Evolutionary conservation across 2,329 filamentous ascomycete genomes (phyloP).

Genomic region (Periconia digitata): DNA sequence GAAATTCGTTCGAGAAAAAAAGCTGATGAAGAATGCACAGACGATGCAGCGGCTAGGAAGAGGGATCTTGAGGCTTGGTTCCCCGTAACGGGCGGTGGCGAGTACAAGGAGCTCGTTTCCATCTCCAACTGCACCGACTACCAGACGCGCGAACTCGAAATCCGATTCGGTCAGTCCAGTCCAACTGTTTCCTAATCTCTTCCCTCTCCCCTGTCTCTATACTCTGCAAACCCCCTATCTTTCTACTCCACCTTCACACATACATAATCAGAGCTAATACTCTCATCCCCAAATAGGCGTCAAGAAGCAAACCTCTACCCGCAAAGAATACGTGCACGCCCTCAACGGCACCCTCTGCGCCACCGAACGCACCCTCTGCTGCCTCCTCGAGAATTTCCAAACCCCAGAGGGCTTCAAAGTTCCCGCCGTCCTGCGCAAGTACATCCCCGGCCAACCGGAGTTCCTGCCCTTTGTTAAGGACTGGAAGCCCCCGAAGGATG

Average conservation of each 20-base stretch:
- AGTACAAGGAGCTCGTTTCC: constrained; percentile 97
- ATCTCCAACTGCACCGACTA: constrained; percentile 99
- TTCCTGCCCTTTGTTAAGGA: constrained; percentile 90
- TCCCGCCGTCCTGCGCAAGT: constrained; percentile 51
- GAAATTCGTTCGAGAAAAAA: neutral
- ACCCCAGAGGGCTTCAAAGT: constrained; percentile 66
- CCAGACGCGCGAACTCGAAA: constrained; percentile 90
- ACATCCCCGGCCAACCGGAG: constrained; percentile 84
- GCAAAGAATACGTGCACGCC: constrained; percentile 93
- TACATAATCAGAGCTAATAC: neutral
- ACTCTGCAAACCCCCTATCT: too few relatives aligned
- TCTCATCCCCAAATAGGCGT: constrained; percentile 52
- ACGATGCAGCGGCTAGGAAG: constrained; percentile 68
- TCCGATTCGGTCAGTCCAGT: constrained; percentile 64
- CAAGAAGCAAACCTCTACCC: constrained; percentile 72
- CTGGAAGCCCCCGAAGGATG: constrained; percentile 36
- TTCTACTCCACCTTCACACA: neutral
- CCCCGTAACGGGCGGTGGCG: constrained; percentile 61
- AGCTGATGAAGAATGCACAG: constrained; percentile 14
- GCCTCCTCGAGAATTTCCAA: constrained; percentile 96
- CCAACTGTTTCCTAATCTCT: neutral
- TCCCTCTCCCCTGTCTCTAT: too few relatives aligned
- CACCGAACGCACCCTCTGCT: constrained; percentile 90
- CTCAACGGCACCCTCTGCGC: constrained; percentile 85
- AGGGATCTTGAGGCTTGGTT: constrained; percentile 91